Conservation (phyloP, 306 rosid species). For the Cucurbita argyrosperma region DNA sequence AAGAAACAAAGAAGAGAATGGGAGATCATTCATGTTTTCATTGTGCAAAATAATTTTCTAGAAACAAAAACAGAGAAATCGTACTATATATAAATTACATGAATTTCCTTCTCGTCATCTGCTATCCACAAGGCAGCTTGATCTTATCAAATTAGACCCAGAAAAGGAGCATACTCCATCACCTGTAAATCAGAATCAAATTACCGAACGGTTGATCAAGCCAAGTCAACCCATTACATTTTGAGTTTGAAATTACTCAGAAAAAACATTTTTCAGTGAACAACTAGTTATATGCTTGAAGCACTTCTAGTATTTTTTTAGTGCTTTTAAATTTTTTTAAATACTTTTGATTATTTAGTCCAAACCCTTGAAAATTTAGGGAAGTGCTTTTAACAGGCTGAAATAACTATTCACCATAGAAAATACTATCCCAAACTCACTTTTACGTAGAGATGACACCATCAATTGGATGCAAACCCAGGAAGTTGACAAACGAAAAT, state of each 20-base stretch:
- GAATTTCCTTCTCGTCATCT: background rate
- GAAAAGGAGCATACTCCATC: background rate
- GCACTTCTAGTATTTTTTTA: background rate
- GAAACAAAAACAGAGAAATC: background rate
- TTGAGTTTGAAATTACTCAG: background rate
- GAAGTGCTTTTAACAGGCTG: background rate
- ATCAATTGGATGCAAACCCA: background rate
- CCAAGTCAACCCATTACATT: background rate
- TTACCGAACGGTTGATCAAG: background rate
- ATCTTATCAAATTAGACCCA: background rate
- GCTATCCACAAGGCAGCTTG: background rate
- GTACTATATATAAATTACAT: background rate
- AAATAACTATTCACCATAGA: background rate
- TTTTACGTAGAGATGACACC: background rate
- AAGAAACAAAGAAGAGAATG: background rate
- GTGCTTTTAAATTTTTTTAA: background rate
- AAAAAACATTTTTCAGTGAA: background rate
- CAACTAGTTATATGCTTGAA: background rate
- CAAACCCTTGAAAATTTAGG: background rate
- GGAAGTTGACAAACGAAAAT: background rate
- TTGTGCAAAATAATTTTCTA: background rate
- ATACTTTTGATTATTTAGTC: background rate
- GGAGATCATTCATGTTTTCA: background rate
- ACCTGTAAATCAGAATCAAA: background rate
- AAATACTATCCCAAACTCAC: background rate